Percentiles rank a stretch among this genome's conserved stretches.
Evolutionary conservation across 148 eudicot genomes (phyloP).

Genomic region (Silene uniflora): DNA sequence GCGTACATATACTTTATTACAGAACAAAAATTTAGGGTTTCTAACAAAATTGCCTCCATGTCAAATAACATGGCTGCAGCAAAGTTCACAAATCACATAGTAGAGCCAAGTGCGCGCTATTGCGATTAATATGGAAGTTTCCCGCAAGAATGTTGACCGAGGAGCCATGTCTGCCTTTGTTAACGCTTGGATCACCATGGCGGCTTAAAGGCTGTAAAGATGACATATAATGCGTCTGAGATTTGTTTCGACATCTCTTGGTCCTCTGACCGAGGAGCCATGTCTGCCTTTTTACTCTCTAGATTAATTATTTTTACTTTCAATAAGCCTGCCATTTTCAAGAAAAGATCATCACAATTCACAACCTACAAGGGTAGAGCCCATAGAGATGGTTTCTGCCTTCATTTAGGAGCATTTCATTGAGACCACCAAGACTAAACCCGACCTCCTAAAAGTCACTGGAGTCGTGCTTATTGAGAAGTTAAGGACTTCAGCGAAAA

Average conservation of each 20-base stretch:
- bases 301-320: no score
- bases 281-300: no score
- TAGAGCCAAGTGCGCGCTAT: not conserved
- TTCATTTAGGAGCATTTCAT: no score
- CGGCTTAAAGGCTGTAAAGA: not conserved
- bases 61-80: not conserved
- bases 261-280: no score
- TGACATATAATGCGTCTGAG: not conserved
- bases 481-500: no score
- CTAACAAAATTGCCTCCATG: not conserved
- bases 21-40: not conserved
- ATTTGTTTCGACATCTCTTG: not conserved
- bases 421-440: not conserved
- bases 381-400: no score
- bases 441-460: not conserved
- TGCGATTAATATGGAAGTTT: not conserved
- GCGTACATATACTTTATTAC: no score
- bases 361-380: not conserved
- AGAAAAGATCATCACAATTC: not conserved
- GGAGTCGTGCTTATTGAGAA: not conserved
- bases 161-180: not conserved
- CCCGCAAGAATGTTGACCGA: not conserved
- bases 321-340: constrained; percentile 3
- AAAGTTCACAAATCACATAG: not conserved
- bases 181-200: not conserved